Evolutionary conservation across 2,329 filamentous ascomycete species (phyloP).

Genomic region (Stromatinia cepivora): DNA sequence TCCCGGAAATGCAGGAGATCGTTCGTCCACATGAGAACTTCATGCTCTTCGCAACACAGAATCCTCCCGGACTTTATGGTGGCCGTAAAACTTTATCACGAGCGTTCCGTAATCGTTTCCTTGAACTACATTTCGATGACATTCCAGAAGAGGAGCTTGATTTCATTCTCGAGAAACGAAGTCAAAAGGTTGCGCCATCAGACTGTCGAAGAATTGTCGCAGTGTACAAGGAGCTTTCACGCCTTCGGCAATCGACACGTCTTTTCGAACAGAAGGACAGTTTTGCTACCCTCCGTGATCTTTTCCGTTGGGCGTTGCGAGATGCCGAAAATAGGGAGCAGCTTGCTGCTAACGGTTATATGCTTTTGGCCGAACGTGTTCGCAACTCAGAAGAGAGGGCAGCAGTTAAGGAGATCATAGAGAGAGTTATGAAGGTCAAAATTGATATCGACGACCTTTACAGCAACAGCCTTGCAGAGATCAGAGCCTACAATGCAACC

Average conservation of each 20-base stretch:
- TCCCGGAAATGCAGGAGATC: conserved; percentile 94
- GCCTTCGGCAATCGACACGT: conserved; percentile 83
- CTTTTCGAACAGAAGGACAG: conserved; percentile 97
- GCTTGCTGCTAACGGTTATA: conserved; percentile 89
- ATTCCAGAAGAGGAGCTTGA: conserved; percentile 94
- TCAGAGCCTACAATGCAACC: conserved; percentile 50
- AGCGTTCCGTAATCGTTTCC: conserved; percentile 93
- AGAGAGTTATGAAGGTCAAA: conserved; percentile 83
- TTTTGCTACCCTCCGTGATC: conserved; percentile 91
- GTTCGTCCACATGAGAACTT: conserved; percentile 92
- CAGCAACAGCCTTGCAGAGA: conserved; percentile 56
- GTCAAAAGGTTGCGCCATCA: conserved; percentile 81
- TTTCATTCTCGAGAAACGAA: conserved; percentile 84
- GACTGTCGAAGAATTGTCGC: conserved; percentile 89
- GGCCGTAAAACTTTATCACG: conserved; percentile 90
- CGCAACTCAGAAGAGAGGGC: conserved; percentile 83
- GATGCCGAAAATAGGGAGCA: conserved; percentile 83
- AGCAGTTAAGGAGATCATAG: conserved; percentile 84
- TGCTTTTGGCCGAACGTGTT: conserved; percentile 92
- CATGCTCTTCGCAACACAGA: conserved; percentile 97
- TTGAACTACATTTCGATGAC: conserved; percentile 97
- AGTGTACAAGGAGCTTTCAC: conserved; percentile 90
- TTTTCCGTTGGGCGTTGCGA: conserved; percentile 92
- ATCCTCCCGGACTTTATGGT: conserved; percentile 92
- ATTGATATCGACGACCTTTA: conserved; percentile 78